These are phyloP conservation scores for Dichomitus squalens DNA, from an alignment of 1,284 basidiomycete genomes.

Conservation along the genomic window DNA sequence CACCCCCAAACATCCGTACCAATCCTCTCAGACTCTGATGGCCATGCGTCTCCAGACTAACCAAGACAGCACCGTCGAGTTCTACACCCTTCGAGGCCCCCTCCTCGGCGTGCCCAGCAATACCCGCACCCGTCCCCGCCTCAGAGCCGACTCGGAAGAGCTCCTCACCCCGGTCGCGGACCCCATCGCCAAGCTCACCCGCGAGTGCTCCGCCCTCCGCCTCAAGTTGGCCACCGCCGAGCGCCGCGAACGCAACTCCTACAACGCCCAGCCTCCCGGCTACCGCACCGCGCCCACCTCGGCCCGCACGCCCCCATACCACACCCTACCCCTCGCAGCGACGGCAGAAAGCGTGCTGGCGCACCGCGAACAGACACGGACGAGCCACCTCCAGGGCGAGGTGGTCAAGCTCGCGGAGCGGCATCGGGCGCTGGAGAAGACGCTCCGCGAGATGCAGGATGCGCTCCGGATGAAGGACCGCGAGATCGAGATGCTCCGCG, in stretches of 20 bases:
- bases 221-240: slow-evolving; percentile 48
- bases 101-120: slow-evolving; percentile 24
- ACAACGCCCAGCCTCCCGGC: slow-evolving; percentile 23
- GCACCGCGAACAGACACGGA: slow-evolving; percentile 50
- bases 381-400: slow-evolving; percentile 60
- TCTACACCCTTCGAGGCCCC: slow-evolving; percentile 48
- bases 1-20: neutral
- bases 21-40: slow-evolving; percentile 25
- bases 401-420: slow-evolving; percentile 58
- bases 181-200: slow-evolving; percentile 40
- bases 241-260: slow-evolving; percentile 32
- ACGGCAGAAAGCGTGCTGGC: slow-evolving; percentile 47
- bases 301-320: slow-evolving; percentile 32
- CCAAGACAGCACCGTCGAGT: slow-evolving; percentile 61
- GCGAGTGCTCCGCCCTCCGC: slow-evolving; percentile 48
- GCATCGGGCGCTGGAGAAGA: slow-evolving; percentile 59
- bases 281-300: slow-evolving; percentile 28
- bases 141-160: slow-evolving; percentile 23
- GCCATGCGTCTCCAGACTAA: slow-evolving; percentile 59
- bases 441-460: slow-evolving; percentile 39
- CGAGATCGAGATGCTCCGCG: slow-evolving; percentile 58
- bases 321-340: slow-evolving; percentile 20
- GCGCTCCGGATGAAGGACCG: slow-evolving; percentile 35
- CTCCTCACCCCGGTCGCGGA: slow-evolving; percentile 36
- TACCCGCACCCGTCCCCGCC: slow-evolving; percentile 13